phyloP scores from a whole-genome alignment of 139 green algal species.

The Picochlorum costavermella region DNA sequence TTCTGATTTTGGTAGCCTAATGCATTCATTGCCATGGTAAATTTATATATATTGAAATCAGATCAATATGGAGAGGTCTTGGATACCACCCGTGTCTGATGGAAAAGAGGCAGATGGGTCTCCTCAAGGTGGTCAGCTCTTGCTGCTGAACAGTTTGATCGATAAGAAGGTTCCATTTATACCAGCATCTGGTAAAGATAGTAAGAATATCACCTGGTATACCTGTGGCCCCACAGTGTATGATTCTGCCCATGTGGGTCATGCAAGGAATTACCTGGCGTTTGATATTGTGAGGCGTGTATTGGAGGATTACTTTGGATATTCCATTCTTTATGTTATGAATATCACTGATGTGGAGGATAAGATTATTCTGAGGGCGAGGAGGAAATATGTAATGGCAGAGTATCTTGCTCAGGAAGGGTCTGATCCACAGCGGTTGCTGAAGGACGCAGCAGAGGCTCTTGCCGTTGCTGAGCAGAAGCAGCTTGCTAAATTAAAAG shows the following conservation, averaged over 20 bases:
- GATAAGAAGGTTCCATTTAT: conserved; percentile 82
- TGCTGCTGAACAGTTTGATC: conserved; percentile 76
- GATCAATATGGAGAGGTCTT: conserved; percentile 4
- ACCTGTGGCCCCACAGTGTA: conserved; percentile 96
- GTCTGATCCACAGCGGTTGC: conserved; percentile 2
- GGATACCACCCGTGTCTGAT: conserved; percentile 5
- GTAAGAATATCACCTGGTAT: conserved; percentile 81
- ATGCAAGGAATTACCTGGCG: conserved; percentile 95
- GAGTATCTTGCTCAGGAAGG: conserved; percentile 41
- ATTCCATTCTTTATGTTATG: conserved; percentile 87
- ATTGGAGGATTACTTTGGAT: conserved; percentile 95
- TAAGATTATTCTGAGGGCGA: conserved; percentile 86
- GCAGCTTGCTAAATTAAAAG: conserved; percentile 40
- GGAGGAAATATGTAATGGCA: conserved; percentile 77
- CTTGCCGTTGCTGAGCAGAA: conserved; percentile 28
- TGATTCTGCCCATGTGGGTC: conserved; percentile 88
- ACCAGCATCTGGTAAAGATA: conserved; percentile 45
- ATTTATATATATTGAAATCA: background rate
- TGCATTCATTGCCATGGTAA: no score
- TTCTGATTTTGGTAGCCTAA: no score
- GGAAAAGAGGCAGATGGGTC: background rate
- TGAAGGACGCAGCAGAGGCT: conserved; percentile 9
- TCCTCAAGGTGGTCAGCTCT: conserved; percentile 16
- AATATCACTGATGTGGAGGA: conserved; percentile 99
- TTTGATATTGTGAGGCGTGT: conserved; percentile 95